Evolutionary conservation across 306 rosid species (phyloP).

Genomic region (Vachellia pachyceras): DNA sequence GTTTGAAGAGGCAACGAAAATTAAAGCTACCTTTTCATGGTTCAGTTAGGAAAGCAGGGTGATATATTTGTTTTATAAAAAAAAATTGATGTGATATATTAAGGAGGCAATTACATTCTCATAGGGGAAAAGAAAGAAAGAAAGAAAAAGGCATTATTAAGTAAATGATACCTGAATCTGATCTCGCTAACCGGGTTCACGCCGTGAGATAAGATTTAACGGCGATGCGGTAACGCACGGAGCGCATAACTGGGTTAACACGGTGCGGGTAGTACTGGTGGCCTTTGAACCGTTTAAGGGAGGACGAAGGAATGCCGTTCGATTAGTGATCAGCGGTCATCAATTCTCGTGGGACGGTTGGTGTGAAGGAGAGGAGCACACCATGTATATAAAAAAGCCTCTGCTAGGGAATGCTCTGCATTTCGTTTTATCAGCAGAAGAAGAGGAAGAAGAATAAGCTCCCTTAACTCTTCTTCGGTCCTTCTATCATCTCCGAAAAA

Average conservation of each 20-base stretch:
- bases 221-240: neutral
- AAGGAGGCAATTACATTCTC: neutral
- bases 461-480: slow-evolving; percentile 43
- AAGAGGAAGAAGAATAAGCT: slow-evolving; percentile 31
- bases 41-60: neutral
- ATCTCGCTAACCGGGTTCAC: slow-evolving; percentile 47
- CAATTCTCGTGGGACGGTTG: slow-evolving; percentile 45
- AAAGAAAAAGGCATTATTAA: neutral
- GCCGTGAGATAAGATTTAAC: slow-evolving; percentile 34
- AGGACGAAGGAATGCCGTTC: slow-evolving; percentile 38
- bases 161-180: slow-evolving; percentile 5
- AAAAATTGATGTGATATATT: neutral
- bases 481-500: slow-evolving; percentile 9
- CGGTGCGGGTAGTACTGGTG: slow-evolving; percentile 35
- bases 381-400: slow-evolving; percentile 53
- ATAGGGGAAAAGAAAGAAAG: neutral
- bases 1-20: neutral
- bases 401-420: slow-evolving; percentile 49
- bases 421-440: slow-evolving; percentile 58
- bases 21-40: neutral
- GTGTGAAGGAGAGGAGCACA: slow-evolving; percentile 52
- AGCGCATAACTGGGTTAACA: slow-evolving; percentile 49
- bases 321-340: slow-evolving; percentile 55
- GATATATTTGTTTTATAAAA: neutral
- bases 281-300: slow-evolving; percentile 40